Evolutionary conservation across 2,329 filamentous ascomycete genomes (phyloP), one percentile per base, ranked within the genome.

Genomic region (Seiridium cupressi): DNA sequence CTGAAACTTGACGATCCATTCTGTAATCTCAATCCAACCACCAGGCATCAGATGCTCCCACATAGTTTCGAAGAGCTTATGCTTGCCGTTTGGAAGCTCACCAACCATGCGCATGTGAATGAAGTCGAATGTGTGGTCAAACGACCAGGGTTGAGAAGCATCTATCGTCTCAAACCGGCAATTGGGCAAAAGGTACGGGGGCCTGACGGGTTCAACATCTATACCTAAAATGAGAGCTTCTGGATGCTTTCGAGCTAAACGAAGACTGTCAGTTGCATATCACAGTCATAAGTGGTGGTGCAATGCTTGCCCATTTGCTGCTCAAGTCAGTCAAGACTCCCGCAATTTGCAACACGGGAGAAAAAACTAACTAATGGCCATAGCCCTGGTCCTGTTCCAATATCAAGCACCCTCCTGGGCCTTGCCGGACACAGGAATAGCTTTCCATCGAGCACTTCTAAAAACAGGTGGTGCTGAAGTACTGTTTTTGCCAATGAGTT

Each of bases 1-100:
- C 44, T 71, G 66, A 3, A 72, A 66, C 13, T 69, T 58, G 51
- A 70, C 64, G 35, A 71, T 63, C 70, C 70, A 75, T 63, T 76
- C 73, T 35, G 71, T 73, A 60, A 74, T 72, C 65, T 76, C 73
- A 55, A 71, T 64, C 66, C 69, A 74, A n/a, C 71, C 72, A 34
- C 72, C 72, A 3, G 72, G 72, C 31, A 63, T 64, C 5, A 76
- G 66, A 57, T 72, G 68, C 47, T 74, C 66, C 57, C 69, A 73
- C 38, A 73, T 69, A 1, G 64, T 62, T 46, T 68, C 67, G 13
- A 75, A 61, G 4, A 72, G 60, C 36, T 63, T 64, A 11, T 58
- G 63, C 58, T 72, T 69, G 35, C 64, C 59, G 11, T 63, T 59
- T 13, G 66, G 61, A 38, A 70, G 42, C 49, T 73, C 70, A 18